phyloP scores from a whole-genome alignment of 768 basidiomycete species.

The Boletus sp. region DNA sequence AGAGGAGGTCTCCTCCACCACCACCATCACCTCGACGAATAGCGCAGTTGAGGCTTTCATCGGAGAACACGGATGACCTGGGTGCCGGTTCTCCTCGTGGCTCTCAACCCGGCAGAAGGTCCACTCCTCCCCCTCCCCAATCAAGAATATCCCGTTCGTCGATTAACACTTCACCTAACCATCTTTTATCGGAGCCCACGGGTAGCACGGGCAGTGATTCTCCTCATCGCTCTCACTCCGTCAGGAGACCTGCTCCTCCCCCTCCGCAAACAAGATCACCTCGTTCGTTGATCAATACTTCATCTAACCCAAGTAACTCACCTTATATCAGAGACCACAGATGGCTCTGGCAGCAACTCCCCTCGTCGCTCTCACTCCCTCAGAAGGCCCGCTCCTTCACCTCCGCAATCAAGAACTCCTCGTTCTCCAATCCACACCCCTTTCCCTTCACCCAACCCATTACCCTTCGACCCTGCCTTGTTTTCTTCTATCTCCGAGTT shows the following conservation, averaged over 20 bases:
- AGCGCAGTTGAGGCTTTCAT: background rate
- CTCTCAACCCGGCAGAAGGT: background rate
- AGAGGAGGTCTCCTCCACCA: slow-evolving; percentile 4
- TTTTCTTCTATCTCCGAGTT: background rate
- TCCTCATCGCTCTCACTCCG: background rate
- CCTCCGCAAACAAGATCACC: background rate
- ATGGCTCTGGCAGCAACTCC: background rate
- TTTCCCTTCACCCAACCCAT: background rate
- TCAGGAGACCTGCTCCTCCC: slow-evolving; percentile 11
- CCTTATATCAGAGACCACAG: background rate
- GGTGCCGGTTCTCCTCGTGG: background rate
- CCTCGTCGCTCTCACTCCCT: background rate
- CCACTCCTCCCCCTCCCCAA: background rate
- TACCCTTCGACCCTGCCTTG: background rate
- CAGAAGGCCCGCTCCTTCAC: slow-evolving; percentile 9
- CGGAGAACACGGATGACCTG: background rate
- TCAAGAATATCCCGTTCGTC: background rate
- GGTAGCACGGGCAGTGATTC: background rate
- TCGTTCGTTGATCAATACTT: background rate
- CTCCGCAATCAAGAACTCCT: background rate
- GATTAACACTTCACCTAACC: background rate
- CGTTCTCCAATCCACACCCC: background rate
- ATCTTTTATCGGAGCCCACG: background rate
- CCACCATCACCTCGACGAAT: background rate
- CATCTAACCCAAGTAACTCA: background rate